Evolutionary conservation across 2,329 filamentous ascomycete species (phyloP), one percentile per base, ranked within the genome.

Genomic region (Diplodia scrobiculata): DNA sequence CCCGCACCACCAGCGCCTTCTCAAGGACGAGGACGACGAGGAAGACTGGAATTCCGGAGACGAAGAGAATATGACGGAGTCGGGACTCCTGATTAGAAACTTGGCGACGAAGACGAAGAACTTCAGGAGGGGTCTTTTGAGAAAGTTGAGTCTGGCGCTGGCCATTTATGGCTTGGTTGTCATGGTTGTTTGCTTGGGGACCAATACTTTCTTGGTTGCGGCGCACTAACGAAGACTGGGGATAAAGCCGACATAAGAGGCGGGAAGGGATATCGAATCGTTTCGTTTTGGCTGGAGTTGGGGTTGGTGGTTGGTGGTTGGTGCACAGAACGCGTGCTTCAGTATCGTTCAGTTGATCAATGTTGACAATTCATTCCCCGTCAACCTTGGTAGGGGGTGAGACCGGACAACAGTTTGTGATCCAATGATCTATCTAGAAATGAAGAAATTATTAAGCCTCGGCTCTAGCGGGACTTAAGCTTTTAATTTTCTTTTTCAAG

Each of bases 11-110:
- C 94, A 97, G 75, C 87, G 90, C 14, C 82, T 98, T 10, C 82
- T 92, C 69, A 98, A 98, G 76, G 92, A 95, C 73, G 92, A 97
- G 70, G 95, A 98, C 72, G 91, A 94, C 69, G 87, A 88, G n/a
- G 83, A 85, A 45, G 89, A 90, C 58, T 83, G 83, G 29, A 82
- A 83, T 9, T 80, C 79, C 19, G 82, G 82, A 1, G 86, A 85
- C 45, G 81, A 84, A 80, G 86, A 68, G 74, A 79, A 34, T 75
- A 78, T 62, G 45, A 50, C 58, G 3, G 58, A 62, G 29, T 62
- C 58, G 3, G 58, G 58, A 6, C 45, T 62, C 32, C 45, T 62
- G 27, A n/a, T 67, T 50, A 58, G 38, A 41, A 54, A 41, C 47
- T 51, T 54, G 69, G 75, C 80, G 81, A 84, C 79, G 83, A 73